Conservation (phyloP, 352 stramenopile species). For the Plasmopara halstedii region DNA sequence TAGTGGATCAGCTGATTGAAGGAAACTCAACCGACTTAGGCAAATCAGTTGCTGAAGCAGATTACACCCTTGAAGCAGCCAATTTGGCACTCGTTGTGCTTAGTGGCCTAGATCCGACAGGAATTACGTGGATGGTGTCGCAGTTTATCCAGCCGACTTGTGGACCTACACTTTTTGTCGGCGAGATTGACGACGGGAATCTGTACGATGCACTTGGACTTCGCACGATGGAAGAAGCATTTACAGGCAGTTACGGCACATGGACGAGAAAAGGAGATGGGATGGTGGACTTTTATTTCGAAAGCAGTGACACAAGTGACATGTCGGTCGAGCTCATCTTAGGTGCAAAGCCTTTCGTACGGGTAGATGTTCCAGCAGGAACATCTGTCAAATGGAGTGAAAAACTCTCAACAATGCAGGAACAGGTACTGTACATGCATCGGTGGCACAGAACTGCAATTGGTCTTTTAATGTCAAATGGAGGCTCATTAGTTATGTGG, state of each 20-base stretch:
- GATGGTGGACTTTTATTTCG: constrained; percentile 17
- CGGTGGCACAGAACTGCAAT: constrained; percentile 32
- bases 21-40: constrained; percentile 13
- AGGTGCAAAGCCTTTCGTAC: constrained; percentile 11
- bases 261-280: constrained; percentile 31
- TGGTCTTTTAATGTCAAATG: constrained; percentile 19
- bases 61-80: constrained; percentile 25
- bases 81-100: constrained; percentile 28
- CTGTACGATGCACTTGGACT: constrained; percentile 23
- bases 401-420: constrained; percentile 12
- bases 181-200: constrained; percentile 28
- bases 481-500: constrained; percentile 33
- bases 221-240: constrained; percentile 21
- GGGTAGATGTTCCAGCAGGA: constrained; percentile 11
- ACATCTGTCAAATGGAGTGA: constrained; percentile 11
- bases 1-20: constrained; percentile 22
- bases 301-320: constrained; percentile 19
- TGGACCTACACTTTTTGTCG: constrained; percentile 19
- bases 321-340: constrained; percentile 26
- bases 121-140: constrained; percentile 28
- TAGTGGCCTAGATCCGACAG: constrained; percentile 30
- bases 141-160: constrained; percentile 36
- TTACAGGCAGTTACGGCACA: constrained; percentile 25
- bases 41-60: constrained; percentile 5
- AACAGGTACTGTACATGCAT: constrained; percentile 49